Conservation (phyloP, 345 rosid genomes). For the Eucalyptus paniculata region DNA sequence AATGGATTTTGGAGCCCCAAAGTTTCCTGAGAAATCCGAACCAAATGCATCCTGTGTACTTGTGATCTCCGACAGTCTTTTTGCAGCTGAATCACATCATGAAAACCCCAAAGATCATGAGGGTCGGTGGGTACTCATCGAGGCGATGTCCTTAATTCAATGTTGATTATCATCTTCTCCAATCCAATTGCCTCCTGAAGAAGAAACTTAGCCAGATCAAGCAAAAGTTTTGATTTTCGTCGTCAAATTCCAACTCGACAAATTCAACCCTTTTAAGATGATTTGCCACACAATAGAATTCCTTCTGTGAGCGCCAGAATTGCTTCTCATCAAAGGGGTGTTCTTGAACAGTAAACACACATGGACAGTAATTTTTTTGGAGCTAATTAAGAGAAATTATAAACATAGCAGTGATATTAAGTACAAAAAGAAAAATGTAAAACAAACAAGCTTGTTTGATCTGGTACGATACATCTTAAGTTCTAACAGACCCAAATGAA, state of each 20-base stretch:
- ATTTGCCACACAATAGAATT: neutral
- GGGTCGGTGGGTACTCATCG: neutral
- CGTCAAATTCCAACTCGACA: neutral
- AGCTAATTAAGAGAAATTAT: neutral
- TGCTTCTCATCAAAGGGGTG: neutral
- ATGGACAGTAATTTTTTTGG: neutral
- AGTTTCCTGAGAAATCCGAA: too few relatives aligned
- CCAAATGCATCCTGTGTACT: neutral
- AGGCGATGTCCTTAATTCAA: neutral
- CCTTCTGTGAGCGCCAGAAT: neutral
- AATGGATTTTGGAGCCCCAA: too few relatives aligned
- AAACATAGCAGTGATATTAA: neutral
- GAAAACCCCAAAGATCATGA: neutral
- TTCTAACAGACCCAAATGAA: neutral
- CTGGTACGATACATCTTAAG: neutral
- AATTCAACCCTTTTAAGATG: neutral
- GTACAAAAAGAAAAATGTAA: neutral
- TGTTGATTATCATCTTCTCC: neutral
- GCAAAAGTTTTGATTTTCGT: neutral
- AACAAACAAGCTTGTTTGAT: neutral
- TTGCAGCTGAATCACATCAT: neutral
- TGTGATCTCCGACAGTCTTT: neutral
- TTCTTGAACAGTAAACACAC: neutral
- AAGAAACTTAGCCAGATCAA: neutral
- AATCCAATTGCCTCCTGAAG: neutral